These are phyloP conservation scores for Golubevia sp. DNA, from an alignment of 1,284 basidiomycete species.

Conservation along the genomic window DNA sequence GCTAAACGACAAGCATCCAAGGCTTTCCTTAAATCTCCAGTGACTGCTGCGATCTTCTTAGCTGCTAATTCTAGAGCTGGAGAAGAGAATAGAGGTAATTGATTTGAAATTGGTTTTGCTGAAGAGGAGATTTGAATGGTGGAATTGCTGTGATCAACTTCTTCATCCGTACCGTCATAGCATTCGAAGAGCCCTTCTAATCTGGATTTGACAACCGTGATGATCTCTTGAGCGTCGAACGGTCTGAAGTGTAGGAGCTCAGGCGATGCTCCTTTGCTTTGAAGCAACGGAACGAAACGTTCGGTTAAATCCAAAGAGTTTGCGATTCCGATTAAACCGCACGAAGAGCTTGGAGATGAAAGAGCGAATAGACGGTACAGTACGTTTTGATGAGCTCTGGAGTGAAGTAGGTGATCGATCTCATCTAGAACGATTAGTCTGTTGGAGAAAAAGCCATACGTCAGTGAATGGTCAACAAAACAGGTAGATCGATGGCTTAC, in stretches of 20 bases:
- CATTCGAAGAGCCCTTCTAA: constrained; percentile 22
- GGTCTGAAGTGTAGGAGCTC: constrained; percentile 51
- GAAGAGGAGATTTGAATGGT: too few species aligned
- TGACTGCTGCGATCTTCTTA: constrained; percentile 50
- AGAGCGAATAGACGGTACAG: constrained; percentile 53
- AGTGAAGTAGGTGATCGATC: constrained; percentile 53
- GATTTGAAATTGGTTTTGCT: background rate
- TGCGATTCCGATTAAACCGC: constrained; percentile 55
- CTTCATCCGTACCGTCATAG: constrained; percentile 17
- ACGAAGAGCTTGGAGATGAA: constrained; percentile 8
- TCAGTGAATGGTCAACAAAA: constrained; percentile 16
- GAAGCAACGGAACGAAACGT: constrained; percentile 52
- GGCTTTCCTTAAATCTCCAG: constrained; percentile 56
- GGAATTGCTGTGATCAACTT: background rate
- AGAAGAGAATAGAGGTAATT: constrained; percentile 33
- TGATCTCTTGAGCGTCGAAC: constrained; percentile 43
- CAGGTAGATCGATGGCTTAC: constrained; percentile 2
- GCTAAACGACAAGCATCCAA: constrained; percentile 52
- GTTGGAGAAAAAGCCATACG: too few species aligned
- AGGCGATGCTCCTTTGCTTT: constrained; percentile 46
- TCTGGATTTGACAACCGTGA: constrained; percentile 32
- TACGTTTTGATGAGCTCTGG: constrained; percentile 50
- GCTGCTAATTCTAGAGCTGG: constrained; percentile 48
- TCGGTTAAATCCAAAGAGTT: constrained; percentile 60
- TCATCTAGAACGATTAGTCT: constrained; percentile 54